These are phyloP conservation scores for Alternaria atra DNA, from an alignment of 2,329 filamentous ascomycete species.

Conservation along the genomic window DNA sequence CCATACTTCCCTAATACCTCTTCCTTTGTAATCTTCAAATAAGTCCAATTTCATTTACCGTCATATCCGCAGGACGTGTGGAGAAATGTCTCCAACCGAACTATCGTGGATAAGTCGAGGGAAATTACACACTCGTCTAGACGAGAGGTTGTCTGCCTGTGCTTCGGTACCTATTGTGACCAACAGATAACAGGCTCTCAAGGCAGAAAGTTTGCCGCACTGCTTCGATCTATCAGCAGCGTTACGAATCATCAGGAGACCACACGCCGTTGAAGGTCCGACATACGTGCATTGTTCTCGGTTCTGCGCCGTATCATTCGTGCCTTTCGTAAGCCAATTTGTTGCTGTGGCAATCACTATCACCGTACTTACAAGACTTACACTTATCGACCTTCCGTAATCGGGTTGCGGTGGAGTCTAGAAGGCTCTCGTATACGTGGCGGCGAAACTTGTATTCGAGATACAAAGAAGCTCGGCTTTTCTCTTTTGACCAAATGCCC, in stretches of 20 bases:
- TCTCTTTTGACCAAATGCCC: conserved; percentile 4
- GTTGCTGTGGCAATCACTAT: not conserved
- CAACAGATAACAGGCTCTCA: not conserved
- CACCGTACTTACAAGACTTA: not conserved
- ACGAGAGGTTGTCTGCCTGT: not conserved
- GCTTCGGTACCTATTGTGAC: not conserved
- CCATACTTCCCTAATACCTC: not conserved
- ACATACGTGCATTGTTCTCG: not conserved
- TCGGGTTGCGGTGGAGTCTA: not conserved
- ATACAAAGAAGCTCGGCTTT: not conserved
- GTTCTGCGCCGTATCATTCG: not conserved
- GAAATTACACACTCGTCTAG: not conserved
- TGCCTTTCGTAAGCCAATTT: not conserved
- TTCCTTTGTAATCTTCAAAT: not conserved
- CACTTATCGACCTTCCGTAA: not conserved
- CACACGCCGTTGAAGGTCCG: not conserved
- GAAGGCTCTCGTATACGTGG: not conserved
- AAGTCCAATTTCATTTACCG: not conserved
- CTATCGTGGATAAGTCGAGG: not conserved
- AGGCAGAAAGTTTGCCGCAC: conserved; percentile 1
- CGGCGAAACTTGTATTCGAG: not conserved
- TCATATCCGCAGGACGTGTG: not conserved
- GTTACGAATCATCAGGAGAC: not conserved
- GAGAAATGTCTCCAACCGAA: not conserved
- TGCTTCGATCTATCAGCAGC: not conserved